Conservation (phyloP, 352 stramenopile species). For the Globisporangium polare region DNA sequence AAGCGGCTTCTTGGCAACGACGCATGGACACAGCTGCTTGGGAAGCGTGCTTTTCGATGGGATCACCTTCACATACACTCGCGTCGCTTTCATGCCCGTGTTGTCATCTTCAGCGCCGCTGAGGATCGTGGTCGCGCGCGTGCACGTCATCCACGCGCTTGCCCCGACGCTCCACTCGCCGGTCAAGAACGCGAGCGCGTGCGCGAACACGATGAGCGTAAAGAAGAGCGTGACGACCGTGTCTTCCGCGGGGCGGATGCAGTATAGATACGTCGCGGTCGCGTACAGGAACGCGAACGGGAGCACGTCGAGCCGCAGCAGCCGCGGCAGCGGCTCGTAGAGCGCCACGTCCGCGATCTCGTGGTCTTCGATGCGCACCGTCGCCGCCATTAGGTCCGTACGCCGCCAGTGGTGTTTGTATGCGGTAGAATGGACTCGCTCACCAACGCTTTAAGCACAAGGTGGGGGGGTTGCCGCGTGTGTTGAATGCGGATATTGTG, state of each 20-base stretch:
- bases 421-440: neutral
- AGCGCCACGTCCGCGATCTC: conserved; percentile 52
- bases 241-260: conserved; percentile 26
- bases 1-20: conserved; percentile 20
- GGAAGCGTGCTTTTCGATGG: conserved; percentile 46
- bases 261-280: conserved; percentile 29
- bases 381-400: conserved; percentile 8
- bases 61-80: conserved; percentile 47
- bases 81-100: neutral
- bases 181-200: conserved; percentile 55
- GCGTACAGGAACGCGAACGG: conserved; percentile 40
- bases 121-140: conserved; percentile 13
- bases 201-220: conserved; percentile 37
- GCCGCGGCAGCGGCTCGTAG: conserved; percentile 56
- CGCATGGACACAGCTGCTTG: conserved; percentile 50
- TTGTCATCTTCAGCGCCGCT: neutral
- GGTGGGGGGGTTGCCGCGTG: too few relatives aligned
- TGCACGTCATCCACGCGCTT: conserved; percentile 34
- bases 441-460: too few relatives aligned
- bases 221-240: conserved; percentile 39
- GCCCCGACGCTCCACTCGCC: conserved; percentile 49
- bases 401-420: too few relatives aligned
- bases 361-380: conserved; percentile 43
- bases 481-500: neutral
- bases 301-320: conserved; percentile 47